Conservation (phyloP, 2,329 filamentous ascomycete species). For the Pseudocercospora pini-densiflorae region DNA sequence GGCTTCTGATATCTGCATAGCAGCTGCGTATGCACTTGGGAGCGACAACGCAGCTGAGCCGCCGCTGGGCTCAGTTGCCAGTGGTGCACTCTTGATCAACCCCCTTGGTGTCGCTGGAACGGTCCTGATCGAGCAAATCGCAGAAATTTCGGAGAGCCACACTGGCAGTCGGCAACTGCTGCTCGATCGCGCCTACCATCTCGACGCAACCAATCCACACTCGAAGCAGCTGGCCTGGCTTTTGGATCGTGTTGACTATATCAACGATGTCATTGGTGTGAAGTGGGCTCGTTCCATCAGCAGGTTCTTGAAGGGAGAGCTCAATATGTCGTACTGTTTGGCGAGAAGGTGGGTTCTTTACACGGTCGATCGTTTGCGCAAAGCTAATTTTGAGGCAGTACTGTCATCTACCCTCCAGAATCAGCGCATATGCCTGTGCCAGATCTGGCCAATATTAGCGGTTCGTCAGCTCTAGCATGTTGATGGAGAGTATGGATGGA, state of each 20-base stretch:
- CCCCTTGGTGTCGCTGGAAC: conserved; percentile 24
- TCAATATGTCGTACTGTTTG: conserved; percentile 20
- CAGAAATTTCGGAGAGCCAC: conserved; percentile 15
- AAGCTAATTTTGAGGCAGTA: not conserved
- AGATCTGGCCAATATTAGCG: too few relatives aligned
- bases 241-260: conserved; percentile 24
- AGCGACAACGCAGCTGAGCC: conserved; percentile 14
- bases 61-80: conserved; percentile 12
- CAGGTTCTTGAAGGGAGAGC: conserved; percentile 20
- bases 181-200: conserved; percentile 17
- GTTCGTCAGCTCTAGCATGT: too few relatives aligned
- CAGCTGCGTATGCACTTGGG: conserved; percentile 17
- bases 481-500: too few relatives aligned
- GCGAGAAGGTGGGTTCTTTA: conserved; percentile 3
- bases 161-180: conserved; percentile 20
- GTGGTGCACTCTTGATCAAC: conserved; percentile 12
- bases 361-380: not conserved
- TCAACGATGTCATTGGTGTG: conserved; percentile 17
- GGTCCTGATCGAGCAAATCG: conserved; percentile 22
- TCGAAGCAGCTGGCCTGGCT: conserved; percentile 26
- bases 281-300: conserved; percentile 9
- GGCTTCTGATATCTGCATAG: conserved; percentile 23
- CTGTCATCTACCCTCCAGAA: not conserved
- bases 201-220: conserved; percentile 8
- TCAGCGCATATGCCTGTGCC: not conserved